phyloP scores from a whole-genome alignment of 2,329 filamentous ascomycete species.

The Nothophoma quercina region DNA sequence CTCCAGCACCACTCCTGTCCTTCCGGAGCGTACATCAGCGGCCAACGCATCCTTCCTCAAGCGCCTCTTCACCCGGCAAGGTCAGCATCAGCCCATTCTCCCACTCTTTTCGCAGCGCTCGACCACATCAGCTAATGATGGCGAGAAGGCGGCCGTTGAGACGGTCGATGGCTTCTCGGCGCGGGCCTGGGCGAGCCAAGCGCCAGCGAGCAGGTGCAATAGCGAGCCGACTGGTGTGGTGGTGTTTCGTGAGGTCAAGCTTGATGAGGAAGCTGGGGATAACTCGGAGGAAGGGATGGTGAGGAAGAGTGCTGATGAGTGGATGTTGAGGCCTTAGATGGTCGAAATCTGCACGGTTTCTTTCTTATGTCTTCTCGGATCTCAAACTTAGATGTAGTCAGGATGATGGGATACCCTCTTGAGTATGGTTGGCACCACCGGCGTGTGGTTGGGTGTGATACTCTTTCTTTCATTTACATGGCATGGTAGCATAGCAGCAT shows the following conservation, averaged over 20 bases:
- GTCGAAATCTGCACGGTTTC: too few species aligned
- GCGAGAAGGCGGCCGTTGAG: conserved; percentile 1
- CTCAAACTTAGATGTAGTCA: neutral
- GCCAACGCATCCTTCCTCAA: conserved; percentile 24
- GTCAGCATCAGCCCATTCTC: conserved; percentile 18
- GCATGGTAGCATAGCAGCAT: too few species aligned
- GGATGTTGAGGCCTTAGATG: conserved; percentile 4
- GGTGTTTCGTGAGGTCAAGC: conserved; percentile 38
- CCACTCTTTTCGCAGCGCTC: conserved; percentile 27
- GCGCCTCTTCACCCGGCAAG: conserved; percentile 26
- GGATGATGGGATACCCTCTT: neutral
- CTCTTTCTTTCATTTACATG: too few species aligned
- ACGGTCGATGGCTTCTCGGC: conserved; percentile 25
- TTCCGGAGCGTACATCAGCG: neutral
- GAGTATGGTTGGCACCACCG: too few species aligned
- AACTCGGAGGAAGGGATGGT: too few species aligned
- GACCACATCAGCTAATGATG: neutral
- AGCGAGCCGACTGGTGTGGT: conserved; percentile 26
- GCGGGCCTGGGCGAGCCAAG: conserved; percentile 35
- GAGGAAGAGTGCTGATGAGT: conserved; percentile 11
- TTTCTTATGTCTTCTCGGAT: neutral
- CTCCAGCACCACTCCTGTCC: conserved; percentile 19
- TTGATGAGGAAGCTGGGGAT: conserved; percentile 18
- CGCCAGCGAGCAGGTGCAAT: neutral
- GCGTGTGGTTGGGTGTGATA: too few species aligned